Evolutionary conservation across 192 early-diverging fungal species (phyloP).

Genomic region (Allomyces arbusculus): DNA sequence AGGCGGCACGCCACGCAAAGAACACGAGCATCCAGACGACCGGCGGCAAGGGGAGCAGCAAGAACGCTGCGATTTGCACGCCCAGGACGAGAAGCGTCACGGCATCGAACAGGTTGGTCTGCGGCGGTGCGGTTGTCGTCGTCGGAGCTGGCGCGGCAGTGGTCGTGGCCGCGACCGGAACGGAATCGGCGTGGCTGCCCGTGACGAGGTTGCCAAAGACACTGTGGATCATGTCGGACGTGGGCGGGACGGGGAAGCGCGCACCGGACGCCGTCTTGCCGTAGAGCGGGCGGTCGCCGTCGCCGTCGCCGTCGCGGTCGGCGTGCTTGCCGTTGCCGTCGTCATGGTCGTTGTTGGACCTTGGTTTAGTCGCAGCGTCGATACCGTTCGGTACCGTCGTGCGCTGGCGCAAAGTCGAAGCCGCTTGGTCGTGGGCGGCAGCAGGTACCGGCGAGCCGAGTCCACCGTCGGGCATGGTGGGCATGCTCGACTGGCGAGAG

Average conservation of each 20-base stretch:
- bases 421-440: too few species aligned
- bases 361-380: neutral
- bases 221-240: neutral
- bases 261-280: neutral
- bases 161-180: neutral
- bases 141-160: neutral
- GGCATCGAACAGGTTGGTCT: slow-evolving; percentile 38
- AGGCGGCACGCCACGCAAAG: slow-evolving; percentile 66
- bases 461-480: too few species aligned
- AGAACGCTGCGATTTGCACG: slow-evolving; percentile 41
- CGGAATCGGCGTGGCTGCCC: neutral
- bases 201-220: neutral
- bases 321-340: neutral
- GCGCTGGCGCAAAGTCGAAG: too few species aligned
- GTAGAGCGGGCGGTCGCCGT: neutral
- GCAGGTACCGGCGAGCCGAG: too few species aligned
- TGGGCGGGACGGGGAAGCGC: neutral
- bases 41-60: slow-evolving; percentile 33
- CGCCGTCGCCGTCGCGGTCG: too few species aligned
- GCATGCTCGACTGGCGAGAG: too few species aligned
- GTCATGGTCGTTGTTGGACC: neutral
- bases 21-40: slow-evolving; percentile 51
- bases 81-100: slow-evolving; percentile 42
- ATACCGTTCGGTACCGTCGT: too few species aligned
- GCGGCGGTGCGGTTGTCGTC: neutral